phyloP scores from a whole-genome alignment of 768 basidiomycete species.

The Psilocybe cubensis region DNA sequence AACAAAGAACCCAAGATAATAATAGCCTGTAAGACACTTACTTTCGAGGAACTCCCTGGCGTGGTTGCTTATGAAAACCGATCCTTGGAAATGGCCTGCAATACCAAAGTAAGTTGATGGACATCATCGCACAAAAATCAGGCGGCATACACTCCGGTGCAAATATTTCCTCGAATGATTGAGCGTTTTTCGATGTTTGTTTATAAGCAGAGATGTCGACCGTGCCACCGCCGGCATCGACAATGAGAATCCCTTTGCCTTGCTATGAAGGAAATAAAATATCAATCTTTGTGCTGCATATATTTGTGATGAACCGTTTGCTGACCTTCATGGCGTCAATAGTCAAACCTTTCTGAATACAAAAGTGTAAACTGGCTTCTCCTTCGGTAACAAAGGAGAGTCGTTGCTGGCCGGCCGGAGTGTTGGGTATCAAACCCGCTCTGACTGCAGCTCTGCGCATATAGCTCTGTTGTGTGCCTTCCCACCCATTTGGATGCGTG shows the following conservation, averaged over 20 bases:
- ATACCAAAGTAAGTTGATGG: not conserved
- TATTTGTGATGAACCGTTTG: not conserved
- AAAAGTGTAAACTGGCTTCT: conserved; percentile 64
- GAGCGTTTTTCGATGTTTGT: conserved; percentile 17
- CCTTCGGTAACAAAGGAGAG: conserved; percentile 66
- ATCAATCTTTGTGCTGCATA: not conserved
- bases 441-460: conserved; percentile 56
- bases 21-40: conserved; percentile 15
- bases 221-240: conserved; percentile 40
- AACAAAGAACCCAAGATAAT: not conserved
- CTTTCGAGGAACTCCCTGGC: conserved; percentile 38
- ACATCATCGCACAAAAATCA: not conserved
- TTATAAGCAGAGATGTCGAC: conserved; percentile 50
- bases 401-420: conserved; percentile 39
- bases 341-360: conserved; percentile 49
- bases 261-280: not conserved
- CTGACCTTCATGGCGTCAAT: conserved; percentile 37
- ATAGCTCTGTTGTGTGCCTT: conserved; percentile 56
- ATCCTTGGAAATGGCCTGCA: conserved; percentile 48
- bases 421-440: conserved; percentile 53
- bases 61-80: conserved; percentile 44
- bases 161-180: conserved; percentile 43
- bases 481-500: conserved; percentile 71
- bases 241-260: conserved; percentile 14
- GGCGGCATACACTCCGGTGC: conserved; percentile 34